Percentiles rank a stretch among this genome's conserved stretches.
These are phyloP conservation scores for Geranium incanum DNA, from an alignment of 441 rosid genomes.

Conservation along the genomic window DNA sequence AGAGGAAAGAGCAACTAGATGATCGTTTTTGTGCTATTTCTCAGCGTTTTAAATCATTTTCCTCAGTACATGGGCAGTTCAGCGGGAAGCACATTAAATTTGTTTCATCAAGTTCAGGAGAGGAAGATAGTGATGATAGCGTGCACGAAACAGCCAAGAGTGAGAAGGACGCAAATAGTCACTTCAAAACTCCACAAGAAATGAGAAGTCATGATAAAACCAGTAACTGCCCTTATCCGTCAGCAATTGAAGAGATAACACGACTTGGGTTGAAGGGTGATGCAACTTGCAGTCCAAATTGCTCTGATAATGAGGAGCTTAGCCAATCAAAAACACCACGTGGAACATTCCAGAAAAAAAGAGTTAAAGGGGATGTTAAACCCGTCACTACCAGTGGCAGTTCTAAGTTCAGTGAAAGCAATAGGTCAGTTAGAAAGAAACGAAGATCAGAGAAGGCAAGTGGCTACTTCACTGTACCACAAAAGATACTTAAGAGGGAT, in stretches of 20 bases:
- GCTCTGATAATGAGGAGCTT: neutral
- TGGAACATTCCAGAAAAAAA: neutral
- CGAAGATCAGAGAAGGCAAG: constrained; percentile 41
- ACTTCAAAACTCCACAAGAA: constrained; percentile 19
- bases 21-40: constrained; percentile 52
- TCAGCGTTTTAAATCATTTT: constrained; percentile 55
- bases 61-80: constrained; percentile 45
- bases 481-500: constrained; percentile 30
- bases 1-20: constrained; percentile 41
- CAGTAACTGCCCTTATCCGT: constrained; percentile 90
- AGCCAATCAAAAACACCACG: neutral
- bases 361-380: constrained; percentile 19
- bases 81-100: constrained; percentile 77
- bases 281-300: constrained; percentile 6
- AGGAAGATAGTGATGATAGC: constrained; percentile 42
- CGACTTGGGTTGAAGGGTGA: constrained; percentile 59
- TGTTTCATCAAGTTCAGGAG: constrained; percentile 74
- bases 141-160: constrained; percentile 26
- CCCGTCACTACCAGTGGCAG: constrained; percentile 27
- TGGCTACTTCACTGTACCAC: constrained; percentile 27
- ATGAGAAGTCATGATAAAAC: constrained; percentile 36
- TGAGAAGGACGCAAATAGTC: constrained; percentile 22
- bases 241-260: constrained; percentile 76
- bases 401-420: constrained; percentile 17
- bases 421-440: constrained; percentile 31